phyloP scores from a whole-genome alignment of 1,284 basidiomycete genomes.

The Naganishia sp. region DNA sequence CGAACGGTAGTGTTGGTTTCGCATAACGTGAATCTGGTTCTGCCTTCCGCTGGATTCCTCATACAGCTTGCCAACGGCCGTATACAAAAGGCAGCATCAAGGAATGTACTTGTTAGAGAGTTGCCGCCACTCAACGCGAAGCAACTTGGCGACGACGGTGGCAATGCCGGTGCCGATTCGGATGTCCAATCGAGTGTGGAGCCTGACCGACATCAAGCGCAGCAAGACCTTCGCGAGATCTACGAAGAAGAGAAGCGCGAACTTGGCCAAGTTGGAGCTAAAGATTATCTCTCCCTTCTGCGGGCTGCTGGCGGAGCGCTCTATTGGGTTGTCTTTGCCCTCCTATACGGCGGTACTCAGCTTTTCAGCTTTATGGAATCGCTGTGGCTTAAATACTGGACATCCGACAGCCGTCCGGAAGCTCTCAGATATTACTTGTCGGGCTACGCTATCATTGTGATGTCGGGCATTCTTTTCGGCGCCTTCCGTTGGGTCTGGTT shows the following conservation, averaged over 20 bases:
- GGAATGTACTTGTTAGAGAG: neutral
- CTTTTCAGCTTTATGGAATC: slow-evolving; percentile 36
- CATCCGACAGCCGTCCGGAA: slow-evolving; percentile 39
- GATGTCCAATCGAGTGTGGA: neutral
- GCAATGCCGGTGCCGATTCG: neutral
- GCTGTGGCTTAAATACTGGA: slow-evolving; percentile 46
- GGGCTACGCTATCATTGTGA: slow-evolving; percentile 39
- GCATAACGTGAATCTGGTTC: slow-evolving; percentile 63
- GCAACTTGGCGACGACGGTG: neutral
- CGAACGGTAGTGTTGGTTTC: slow-evolving; percentile 75
- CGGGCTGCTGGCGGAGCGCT: slow-evolving; percentile 47
- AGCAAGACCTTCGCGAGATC: slow-evolving; percentile 60
- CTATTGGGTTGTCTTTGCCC: slow-evolving; percentile 50
- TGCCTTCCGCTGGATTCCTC: slow-evolving; percentile 37
- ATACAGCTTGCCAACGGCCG: slow-evolving; percentile 61
- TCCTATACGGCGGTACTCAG: slow-evolving; percentile 40
- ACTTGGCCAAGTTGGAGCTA: slow-evolving; percentile 54
- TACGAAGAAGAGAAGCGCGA: slow-evolving; percentile 71
- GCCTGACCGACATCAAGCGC: neutral
- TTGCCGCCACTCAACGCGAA: neutral
- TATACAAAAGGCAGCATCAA: slow-evolving; percentile 11
- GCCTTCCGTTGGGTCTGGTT: slow-evolving; percentile 51
- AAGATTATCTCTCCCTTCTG: slow-evolving; percentile 48
- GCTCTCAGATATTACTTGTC: slow-evolving; percentile 44
- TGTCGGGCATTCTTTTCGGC: slow-evolving; percentile 36